These are phyloP conservation scores for Globisporangium paroecandrum DNA, from an alignment of 352 stramenopile species.

Conservation along the genomic window DNA sequence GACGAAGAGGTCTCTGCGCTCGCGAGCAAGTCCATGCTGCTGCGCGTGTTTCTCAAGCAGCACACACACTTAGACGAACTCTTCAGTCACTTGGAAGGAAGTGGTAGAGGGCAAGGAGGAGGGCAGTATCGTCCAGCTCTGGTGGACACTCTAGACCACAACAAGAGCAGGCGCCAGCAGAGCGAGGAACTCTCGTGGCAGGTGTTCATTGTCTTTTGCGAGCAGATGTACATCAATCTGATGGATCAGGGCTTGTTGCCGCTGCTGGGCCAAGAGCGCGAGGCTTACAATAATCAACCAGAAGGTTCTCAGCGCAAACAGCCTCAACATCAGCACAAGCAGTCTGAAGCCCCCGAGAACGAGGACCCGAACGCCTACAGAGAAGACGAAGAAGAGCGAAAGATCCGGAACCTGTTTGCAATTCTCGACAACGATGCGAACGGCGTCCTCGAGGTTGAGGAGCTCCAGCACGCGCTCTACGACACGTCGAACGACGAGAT, in stretches of 20 bases:
- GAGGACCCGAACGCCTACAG: constrained; percentile 12
- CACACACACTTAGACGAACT: constrained; percentile 29
- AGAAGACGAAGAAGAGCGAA: constrained; percentile 37
- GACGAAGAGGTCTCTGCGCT: constrained; percentile 53
- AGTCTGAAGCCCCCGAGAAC: background rate
- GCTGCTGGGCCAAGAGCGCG: background rate
- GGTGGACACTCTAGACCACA: constrained; percentile 4
- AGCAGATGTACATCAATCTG: constrained; percentile 44
- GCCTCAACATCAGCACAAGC: background rate
- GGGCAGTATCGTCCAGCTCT: background rate
- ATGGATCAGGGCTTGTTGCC: constrained; percentile 32
- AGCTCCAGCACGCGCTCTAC: constrained; percentile 48
- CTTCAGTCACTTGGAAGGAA: constrained; percentile 18
- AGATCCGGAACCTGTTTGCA: constrained; percentile 51
- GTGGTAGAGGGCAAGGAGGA: background rate
- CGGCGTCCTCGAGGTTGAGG: constrained; percentile 55
- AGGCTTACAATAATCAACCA: background rate
- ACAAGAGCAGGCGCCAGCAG: background rate
- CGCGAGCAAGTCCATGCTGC: constrained; percentile 39
- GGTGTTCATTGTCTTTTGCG: constrained; percentile 46
- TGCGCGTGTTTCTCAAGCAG: constrained; percentile 59
- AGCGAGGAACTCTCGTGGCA: constrained; percentile 43
- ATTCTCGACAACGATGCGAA: constrained; percentile 59
- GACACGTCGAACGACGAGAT: constrained; percentile 28
- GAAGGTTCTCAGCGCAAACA: background rate